Evolutionary conservation across 495 filamentous ascomycete genomes (phyloP).

Genomic region (Penicillium soppii): DNA sequence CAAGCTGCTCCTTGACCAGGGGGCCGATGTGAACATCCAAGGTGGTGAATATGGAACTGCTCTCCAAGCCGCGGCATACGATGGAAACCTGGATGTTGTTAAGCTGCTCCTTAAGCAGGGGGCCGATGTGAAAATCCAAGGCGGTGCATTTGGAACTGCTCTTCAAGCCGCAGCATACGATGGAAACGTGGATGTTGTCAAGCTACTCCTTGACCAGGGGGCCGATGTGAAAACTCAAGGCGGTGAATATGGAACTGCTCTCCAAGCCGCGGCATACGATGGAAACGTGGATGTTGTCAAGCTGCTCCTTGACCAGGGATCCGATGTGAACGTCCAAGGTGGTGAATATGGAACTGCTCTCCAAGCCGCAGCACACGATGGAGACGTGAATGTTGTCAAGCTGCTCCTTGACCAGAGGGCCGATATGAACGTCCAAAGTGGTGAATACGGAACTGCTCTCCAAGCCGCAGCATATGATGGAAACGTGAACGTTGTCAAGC

Average conservation of each 20-base stretch:
- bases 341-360: too few relatives aligned
- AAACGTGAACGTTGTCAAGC: not conserved
- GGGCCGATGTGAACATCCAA: too few relatives aligned
- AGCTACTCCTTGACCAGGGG: conserved; percentile 16
- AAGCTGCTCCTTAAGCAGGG: too few relatives aligned
- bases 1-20: too few relatives aligned
- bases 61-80: too few relatives aligned
- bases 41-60: too few relatives aligned
- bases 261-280: not conserved
- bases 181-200: conserved; percentile 13
- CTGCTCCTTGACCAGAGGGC: not conserved
- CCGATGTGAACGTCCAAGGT: not conserved
- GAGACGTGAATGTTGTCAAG: not conserved
- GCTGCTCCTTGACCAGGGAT: not conserved
- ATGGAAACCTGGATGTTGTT: too few relatives aligned
- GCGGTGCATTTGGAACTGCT: too few relatives aligned
- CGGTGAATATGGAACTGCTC: conserved; percentile 13
- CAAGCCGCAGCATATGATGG: not conserved
- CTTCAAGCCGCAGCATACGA: conserved; percentile 17
- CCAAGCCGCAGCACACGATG: not conserved
- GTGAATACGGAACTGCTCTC: not conserved
- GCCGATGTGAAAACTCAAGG: conserved; percentile 15
- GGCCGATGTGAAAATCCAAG: too few relatives aligned
- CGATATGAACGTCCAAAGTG: not conserved
- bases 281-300: not conserved